These are phyloP conservation scores for Xylariales sp. DNA, from an alignment of 2,329 filamentous ascomycete genomes.

Conservation along the genomic window DNA sequence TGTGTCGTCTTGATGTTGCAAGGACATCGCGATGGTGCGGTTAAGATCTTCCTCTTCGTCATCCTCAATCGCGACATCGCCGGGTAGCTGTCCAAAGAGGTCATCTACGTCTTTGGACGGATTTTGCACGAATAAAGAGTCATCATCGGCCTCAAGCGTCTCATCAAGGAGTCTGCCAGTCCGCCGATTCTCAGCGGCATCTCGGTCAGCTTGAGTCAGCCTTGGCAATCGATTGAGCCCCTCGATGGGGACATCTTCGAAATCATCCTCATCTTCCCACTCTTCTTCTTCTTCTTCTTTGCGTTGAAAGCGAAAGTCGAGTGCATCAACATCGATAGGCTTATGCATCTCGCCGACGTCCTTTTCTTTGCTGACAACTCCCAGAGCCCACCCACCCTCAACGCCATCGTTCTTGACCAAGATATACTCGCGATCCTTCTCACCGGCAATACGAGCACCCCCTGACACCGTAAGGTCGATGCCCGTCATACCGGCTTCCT, in stretches of 20 bases:
- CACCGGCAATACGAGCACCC: conserved; percentile 69
- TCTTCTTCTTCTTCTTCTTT: conserved; percentile 54
- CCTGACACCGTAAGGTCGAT: conserved; percentile 66
- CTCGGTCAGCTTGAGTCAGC: conserved; percentile 22
- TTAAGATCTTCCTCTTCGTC: conserved; percentile 61
- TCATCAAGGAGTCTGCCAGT: conserved; percentile 7
- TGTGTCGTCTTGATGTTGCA: too few relatives aligned
- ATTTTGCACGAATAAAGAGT: conserved; percentile 52
- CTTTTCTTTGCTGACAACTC: conserved; percentile 84
- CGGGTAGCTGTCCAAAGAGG: conserved; percentile 15
- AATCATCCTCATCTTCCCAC: conserved; percentile 67
- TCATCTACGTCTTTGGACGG: conserved; percentile 11
- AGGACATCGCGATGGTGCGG: conserved; percentile 80
- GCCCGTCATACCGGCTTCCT: conserved; percentile 83
- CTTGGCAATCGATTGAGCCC: conserved; percentile 82
- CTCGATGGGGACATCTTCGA: conserved; percentile 90
- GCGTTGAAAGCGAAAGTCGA: conserved; percentile 51
- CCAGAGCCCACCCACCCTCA: conserved; percentile 92
- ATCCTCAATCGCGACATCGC: conserved; percentile 29
- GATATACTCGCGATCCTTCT: conserved; percentile 90
- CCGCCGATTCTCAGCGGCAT: conserved; percentile 19
- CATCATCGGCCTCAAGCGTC: conserved; percentile 36
- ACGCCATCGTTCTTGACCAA: conserved; percentile 92
- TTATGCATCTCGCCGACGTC: conserved; percentile 75
- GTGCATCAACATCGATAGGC: conserved; percentile 84